A percentile compares a stretch with the other conserved stretches of the same genome.
These are phyloP conservation scores for Cutaneotrichosporon spelunceum DNA, from an alignment of 1,284 basidiomycete genomes.

Conservation along the genomic window DNA sequence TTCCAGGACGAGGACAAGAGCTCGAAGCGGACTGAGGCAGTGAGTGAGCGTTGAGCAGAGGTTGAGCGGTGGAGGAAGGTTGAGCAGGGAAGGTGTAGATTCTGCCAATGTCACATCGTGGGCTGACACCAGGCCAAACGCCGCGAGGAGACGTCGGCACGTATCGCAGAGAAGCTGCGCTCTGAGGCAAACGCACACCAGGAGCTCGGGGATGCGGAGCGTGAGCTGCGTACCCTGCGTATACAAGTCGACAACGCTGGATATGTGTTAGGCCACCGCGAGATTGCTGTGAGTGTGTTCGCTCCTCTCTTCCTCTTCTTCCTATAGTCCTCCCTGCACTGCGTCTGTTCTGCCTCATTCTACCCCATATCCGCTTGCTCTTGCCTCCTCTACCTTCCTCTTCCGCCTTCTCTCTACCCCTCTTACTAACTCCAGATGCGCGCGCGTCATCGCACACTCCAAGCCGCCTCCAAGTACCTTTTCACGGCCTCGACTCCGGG, in stretches of 20 bases:
- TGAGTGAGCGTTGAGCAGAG: slow-evolving; percentile 25
- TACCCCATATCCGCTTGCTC: background rate
- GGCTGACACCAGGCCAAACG: slow-evolving; percentile 35
- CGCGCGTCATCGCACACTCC: slow-evolving; percentile 39
- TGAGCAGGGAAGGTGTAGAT: background rate
- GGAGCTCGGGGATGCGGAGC: slow-evolving; percentile 42
- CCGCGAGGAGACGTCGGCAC: slow-evolving; percentile 43
- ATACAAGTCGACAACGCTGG: slow-evolving; percentile 42
- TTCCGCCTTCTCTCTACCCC: background rate
- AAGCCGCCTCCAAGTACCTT: slow-evolving; percentile 39
- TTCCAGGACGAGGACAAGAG: slow-evolving; percentile 51
- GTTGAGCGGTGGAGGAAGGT: background rate
- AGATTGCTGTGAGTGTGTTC: slow-evolving; percentile 39
- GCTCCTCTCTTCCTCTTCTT: background rate
- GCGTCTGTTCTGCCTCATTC: no score
- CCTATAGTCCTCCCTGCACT: no score
- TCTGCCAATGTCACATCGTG: background rate
- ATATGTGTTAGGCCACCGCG: slow-evolving; percentile 40
- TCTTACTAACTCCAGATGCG: slow-evolving; percentile 32
- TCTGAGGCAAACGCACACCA: slow-evolving; percentile 40
- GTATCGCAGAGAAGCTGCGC: slow-evolving; percentile 44
- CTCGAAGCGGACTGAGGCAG: slow-evolving; percentile 40
- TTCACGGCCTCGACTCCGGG: slow-evolving; percentile 29
- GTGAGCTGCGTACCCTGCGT: slow-evolving; percentile 39
- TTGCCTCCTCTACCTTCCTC: background rate